phyloP scores from a whole-genome alignment of 1,284 basidiomycete genomes.

The Lentinula novae-zelandiae region DNA sequence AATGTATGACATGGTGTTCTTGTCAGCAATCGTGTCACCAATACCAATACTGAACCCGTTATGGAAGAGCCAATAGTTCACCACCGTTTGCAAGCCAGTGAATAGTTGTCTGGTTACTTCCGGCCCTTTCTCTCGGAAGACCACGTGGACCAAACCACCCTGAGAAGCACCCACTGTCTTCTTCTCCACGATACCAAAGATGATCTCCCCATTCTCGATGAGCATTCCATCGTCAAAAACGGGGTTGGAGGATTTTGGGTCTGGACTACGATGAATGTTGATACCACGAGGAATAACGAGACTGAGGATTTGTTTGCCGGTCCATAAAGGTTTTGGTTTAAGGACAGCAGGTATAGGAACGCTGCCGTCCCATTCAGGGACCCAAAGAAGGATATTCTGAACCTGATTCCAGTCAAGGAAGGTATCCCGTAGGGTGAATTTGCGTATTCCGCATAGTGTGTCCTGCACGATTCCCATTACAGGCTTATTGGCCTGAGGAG shows the following conservation, averaged over 20 bases:
- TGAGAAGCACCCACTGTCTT: slow-evolving; percentile 95
- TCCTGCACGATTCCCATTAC: slow-evolving; percentile 99
- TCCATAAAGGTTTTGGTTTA: slow-evolving; percentile 98
- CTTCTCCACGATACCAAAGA: slow-evolving; percentile 96
- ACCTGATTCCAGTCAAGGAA: slow-evolving; percentile 94
- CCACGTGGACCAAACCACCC: slow-evolving; percentile 94
- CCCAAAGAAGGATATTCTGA: slow-evolving; percentile 97
- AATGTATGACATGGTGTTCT: slow-evolving; percentile 84
- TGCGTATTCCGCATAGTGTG: slow-evolving; percentile 95
- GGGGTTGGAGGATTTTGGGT: slow-evolving; percentile 78
- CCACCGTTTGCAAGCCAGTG: slow-evolving; percentile 90
- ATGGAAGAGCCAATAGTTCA: slow-evolving; percentile 99
- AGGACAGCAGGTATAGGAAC: slow-evolving; percentile 93
- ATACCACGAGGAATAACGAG: slow-evolving; percentile 95
- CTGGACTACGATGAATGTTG: slow-evolving; percentile 84
- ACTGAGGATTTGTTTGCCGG: slow-evolving; percentile 94
- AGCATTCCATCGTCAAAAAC: slow-evolving; percentile 92
- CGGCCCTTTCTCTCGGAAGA: slow-evolving; percentile 97
- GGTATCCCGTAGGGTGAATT: slow-evolving; percentile 93
- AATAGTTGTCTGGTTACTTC: slow-evolving; percentile 92
- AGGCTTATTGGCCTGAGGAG: slow-evolving; percentile 99
- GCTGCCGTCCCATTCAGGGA: slow-evolving; percentile 94
- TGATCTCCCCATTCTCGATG: slow-evolving; percentile 96
- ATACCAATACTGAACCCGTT: slow-evolving; percentile 99
- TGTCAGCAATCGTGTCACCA: slow-evolving; percentile 96